Percentiles rank a stretch among this genome's conserved stretches.
Conservation (phyloP, 2,329 filamentous ascomycete species). For the Phyllosticta capitalensis region DNA sequence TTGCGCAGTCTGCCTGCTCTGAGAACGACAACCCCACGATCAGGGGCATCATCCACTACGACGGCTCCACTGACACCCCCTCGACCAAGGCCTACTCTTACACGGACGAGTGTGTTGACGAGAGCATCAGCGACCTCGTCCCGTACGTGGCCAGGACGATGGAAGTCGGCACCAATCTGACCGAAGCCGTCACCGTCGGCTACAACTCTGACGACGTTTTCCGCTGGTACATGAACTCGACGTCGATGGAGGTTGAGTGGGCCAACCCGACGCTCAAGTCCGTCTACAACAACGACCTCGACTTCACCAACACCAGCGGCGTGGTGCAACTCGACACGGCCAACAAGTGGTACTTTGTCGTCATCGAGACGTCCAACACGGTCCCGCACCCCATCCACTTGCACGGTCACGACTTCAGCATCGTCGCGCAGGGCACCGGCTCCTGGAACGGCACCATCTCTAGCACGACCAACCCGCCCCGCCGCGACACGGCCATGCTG, state of each 20-base stretch:
- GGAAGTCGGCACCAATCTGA: constrained; percentile 1
- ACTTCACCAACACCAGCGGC: constrained; percentile 12
- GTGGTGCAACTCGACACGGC: constrained; percentile 29
- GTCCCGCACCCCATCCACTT: constrained; percentile 34
- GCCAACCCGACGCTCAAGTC: constrained; percentile 28
- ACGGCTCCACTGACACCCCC: neutral
- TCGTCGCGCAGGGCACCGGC: constrained; percentile 26
- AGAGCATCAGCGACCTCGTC: constrained; percentile 19
- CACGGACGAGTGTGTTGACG: constrained; percentile 8
- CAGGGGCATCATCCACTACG: constrained; percentile 10
- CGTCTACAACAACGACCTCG: constrained; percentile 21
- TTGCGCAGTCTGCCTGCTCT: constrained; percentile 6
- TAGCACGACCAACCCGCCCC: constrained; percentile 28
- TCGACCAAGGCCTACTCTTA: constrained; percentile 2
- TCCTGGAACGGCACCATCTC: constrained; percentile 23
- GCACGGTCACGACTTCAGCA: constrained; percentile 29
- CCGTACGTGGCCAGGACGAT: constrained; percentile 26
- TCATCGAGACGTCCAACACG: constrained; percentile 14
- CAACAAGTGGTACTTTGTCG: constrained; percentile 6
- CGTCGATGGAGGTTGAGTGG: constrained; percentile 27
- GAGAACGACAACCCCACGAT: constrained; percentile 10
- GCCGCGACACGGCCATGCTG: constrained; percentile 22
- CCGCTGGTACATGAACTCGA: constrained; percentile 32
- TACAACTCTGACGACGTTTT: constrained; percentile 19
- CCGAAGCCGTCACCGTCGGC: constrained; percentile 7